Evolutionary conservation across 495 filamentous ascomycete genomes (phyloP).

Genomic region (Paragyromitra xinjiangensis): DNA sequence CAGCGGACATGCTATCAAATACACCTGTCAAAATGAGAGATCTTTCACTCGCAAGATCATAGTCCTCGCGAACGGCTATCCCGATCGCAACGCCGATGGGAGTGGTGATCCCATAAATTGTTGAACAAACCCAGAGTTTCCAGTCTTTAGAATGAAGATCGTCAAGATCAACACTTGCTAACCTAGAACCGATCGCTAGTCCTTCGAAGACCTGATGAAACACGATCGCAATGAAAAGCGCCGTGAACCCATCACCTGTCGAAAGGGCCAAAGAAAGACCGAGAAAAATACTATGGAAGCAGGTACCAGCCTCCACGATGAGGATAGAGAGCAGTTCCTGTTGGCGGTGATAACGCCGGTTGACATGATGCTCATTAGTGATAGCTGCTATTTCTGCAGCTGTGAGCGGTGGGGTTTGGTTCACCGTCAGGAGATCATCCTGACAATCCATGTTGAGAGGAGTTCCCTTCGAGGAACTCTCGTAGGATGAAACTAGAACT

Average conservation of each 20-base stretch:
- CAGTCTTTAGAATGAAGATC: conserved; percentile 73
- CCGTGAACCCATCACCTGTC: conserved; percentile 69
- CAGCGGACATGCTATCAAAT: conserved; percentile 85
- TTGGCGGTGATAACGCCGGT: conserved; percentile 40
- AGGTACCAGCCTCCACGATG: conserved; percentile 78
- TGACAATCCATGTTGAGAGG: conserved; percentile 32
- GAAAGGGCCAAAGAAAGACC: conserved; percentile 75
- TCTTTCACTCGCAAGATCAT: conserved; percentile 69
- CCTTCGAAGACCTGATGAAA: conserved; percentile 86
- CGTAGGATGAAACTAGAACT: conserved; percentile 42
- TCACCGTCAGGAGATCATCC: conserved; percentile 42
- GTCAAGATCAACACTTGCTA: conserved; percentile 77
- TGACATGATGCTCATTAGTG: conserved; percentile 39
- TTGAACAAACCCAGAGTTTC: conserved; percentile 64
- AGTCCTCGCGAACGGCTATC: conserved; percentile 72
- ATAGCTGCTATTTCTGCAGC: conserved; percentile 41
- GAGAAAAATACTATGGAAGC: conserved; percentile 83
- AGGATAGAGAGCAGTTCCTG: conserved; percentile 58
- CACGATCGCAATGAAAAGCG: conserved; percentile 77
- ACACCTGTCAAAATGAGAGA: conserved; percentile 81
- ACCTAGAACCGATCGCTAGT: conserved; percentile 78
- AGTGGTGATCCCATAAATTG: conserved; percentile 76
- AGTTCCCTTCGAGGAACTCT: conserved; percentile 29
- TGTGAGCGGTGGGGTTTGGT: conserved; percentile 47
- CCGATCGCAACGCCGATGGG: conserved; percentile 85